Conservation (phyloP, 805 yeast species). For the Wickerhamiella occidentalis region DNA sequence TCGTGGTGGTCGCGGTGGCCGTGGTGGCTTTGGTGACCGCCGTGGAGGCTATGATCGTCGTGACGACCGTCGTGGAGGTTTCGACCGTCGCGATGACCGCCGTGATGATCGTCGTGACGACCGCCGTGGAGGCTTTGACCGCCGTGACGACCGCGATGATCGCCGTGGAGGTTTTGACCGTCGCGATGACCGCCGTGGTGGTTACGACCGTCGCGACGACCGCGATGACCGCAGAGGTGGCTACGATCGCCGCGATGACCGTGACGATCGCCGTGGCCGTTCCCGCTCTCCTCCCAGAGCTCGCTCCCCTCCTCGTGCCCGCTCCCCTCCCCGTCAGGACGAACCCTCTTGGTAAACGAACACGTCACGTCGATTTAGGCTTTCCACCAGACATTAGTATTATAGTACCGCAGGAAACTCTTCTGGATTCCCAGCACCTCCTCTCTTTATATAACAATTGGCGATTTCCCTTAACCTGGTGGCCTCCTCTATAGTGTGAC, state of each 20-base stretch:
- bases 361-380: neutral
- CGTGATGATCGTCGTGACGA: neutral
- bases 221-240: constrained; percentile 21
- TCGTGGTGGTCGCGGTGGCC: constrained; percentile 37
- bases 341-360: constrained; percentile 5
- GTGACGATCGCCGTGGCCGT: constrained; percentile 9
- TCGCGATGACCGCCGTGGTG: constrained; percentile 21
- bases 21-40: constrained; percentile 14
- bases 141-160: neutral
- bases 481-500: neutral
- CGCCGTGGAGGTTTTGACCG: constrained; percentile 32
- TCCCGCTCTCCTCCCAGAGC: neutral
- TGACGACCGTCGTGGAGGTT: constrained; percentile 20
- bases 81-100: constrained; percentile 16
- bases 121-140: constrained; percentile 4
- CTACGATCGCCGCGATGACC: constrained; percentile 16
- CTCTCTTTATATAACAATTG: neutral
- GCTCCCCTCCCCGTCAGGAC: neutral
- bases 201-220: constrained; percentile 16
- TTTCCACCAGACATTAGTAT: neutral
- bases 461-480: neutral
- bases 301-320: neutral
- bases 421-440: neutral
- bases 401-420: neutral
- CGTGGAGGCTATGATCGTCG: constrained; percentile 32